Evolutionary conservation across 2,329 filamentous ascomycete genomes (phyloP).

Genomic region (Fonsecaea pugnacius): DNA sequence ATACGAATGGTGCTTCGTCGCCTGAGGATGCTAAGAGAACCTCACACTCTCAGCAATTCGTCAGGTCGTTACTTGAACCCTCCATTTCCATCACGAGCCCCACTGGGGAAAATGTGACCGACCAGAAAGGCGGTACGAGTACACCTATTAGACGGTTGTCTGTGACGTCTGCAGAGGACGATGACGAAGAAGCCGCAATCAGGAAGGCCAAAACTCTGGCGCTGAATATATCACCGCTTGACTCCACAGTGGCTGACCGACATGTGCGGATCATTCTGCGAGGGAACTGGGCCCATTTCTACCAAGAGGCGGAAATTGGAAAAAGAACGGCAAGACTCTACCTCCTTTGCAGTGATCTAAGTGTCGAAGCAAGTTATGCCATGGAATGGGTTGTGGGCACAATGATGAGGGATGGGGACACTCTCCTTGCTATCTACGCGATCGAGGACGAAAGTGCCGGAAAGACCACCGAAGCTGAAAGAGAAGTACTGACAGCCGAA

Average conservation of each 20-base stretch:
- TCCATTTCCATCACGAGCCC: conserved; percentile 39
- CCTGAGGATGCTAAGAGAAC: conserved; percentile 25
- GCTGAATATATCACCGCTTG: conserved; percentile 77
- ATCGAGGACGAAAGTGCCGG: conserved; percentile 76
- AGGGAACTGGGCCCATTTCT: conserved; percentile 71
- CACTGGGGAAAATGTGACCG: conserved; percentile 44
- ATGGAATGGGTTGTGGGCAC: conserved; percentile 98
- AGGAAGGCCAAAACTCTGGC: conserved; percentile 83
- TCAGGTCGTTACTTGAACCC: conserved; percentile 38
- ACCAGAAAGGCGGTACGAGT: conserved; percentile 45
- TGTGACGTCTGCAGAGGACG: conserved; percentile 24
- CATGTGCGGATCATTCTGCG: conserved; percentile 88
- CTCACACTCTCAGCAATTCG: conserved; percentile 22
- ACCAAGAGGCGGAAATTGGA: conserved; percentile 77
- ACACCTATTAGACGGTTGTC: conserved; percentile 20
- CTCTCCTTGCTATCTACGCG: conserved; percentile 88
- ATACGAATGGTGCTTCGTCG: conserved; percentile 20
- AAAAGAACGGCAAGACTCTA: conserved; percentile 83
- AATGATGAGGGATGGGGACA: conserved; percentile 90
- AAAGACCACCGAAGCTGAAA: conserved; percentile 51
- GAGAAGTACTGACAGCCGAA: conserved; percentile 55
- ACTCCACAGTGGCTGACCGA: conserved; percentile 74
- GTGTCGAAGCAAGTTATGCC: conserved; percentile 90
- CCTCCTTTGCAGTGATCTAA: conserved; percentile 92
- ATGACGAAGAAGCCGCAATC: conserved; percentile 84